Conservation (phyloP, 768 basidiomycete species). For the Russula sp. region DNA sequence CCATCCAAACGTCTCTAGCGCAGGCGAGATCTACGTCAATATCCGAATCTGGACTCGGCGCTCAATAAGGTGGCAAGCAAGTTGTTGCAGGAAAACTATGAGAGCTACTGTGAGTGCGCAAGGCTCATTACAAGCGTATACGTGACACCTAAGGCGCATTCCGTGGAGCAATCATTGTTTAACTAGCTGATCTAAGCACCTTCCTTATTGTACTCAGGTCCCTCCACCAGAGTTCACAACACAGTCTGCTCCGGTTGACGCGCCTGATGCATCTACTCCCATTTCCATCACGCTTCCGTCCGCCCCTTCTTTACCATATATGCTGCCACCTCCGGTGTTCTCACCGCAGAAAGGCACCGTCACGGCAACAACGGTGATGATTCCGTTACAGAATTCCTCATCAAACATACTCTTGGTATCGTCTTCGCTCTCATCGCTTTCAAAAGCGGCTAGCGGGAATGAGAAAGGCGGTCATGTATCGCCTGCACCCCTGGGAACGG, state of each 20-base stretch:
- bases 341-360: constrained; percentile 26
- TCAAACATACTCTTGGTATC: constrained; percentile 37
- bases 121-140: constrained; percentile 88
- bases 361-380: constrained; percentile 31
- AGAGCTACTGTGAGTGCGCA: constrained; percentile 80
- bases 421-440: constrained; percentile 32
- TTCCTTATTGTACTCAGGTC: constrained; percentile 22
- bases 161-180: neutral
- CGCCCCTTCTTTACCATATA: constrained; percentile 30
- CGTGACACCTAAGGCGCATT: constrained; percentile 67
- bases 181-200: neutral
- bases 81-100: constrained; percentile 83
- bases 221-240: constrained; percentile 60
- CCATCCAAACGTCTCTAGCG: constrained; percentile 88
- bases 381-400: constrained; percentile 37
- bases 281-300: constrained; percentile 29
- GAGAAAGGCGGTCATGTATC: constrained; percentile 59
- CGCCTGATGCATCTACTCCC: constrained; percentile 29
- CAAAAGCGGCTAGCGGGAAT: constrained; percentile 25
- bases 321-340: constrained; percentile 30
- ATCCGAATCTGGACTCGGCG: constrained; percentile 94
- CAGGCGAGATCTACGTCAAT: constrained; percentile 94
- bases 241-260: constrained; percentile 28
- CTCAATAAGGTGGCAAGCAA: constrained; percentile 96
- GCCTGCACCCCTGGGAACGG: constrained; percentile 63